Percentiles rank a stretch among this genome's conserved stretches.
These are phyloP conservation scores for Fonsecaea multimorphosa DNA, from an alignment of 2,329 filamentous ascomycete genomes.

Conservation along the genomic window DNA sequence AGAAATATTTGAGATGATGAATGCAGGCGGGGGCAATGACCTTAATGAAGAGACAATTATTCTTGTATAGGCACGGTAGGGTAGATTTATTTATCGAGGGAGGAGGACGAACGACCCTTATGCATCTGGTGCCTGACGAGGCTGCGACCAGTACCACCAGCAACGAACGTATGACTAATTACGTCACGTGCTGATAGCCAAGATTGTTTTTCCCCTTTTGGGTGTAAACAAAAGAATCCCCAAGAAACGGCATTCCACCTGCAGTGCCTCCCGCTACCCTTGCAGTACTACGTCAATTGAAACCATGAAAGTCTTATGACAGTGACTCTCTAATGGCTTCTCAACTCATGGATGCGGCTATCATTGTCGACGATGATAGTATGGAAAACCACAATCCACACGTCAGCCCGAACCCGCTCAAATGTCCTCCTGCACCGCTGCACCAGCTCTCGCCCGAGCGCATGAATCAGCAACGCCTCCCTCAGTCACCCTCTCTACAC, in stretches of 20 bases:
- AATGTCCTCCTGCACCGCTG: conserved; percentile 45
- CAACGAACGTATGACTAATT: neutral
- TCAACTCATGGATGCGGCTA: conserved; percentile 20
- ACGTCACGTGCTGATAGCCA: conserved; percentile 8
- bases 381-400: conserved; percentile 23
- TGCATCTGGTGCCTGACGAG: neutral
- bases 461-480: conserved; percentile 55
- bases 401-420: conserved; percentile 30
- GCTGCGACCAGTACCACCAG: neutral
- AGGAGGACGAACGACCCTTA: neutral
- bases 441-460: conserved; percentile 56
- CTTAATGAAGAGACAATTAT: neutral
- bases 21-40: neutral
- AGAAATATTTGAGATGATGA: conserved; percentile 15
- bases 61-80: conserved; percentile 2
- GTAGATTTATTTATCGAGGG: neutral
- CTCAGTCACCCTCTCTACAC: conserved; percentile 50
- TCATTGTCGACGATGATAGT: conserved; percentile 26
- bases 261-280: neutral
- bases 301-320: conserved; percentile 13
- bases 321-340: neutral
- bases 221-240: conserved; percentile 26
- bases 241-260: neutral
- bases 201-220: conserved; percentile 10
- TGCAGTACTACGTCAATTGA: neutral